Base-by-base conservation (phyloP, 192 early-diverging fungal species). In the Pilobolus umbonatus region DNA sequence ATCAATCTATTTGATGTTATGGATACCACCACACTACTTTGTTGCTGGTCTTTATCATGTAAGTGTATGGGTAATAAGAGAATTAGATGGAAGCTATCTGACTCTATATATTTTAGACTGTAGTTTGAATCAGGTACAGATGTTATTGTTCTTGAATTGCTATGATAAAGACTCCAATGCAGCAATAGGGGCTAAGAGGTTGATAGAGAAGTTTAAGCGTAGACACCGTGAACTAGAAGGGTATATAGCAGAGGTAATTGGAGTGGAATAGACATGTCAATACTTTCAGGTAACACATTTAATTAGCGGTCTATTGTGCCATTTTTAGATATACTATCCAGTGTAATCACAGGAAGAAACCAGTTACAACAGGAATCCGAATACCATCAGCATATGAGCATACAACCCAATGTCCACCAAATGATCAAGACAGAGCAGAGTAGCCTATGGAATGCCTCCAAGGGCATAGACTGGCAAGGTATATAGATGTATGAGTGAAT, bases 381-480 rank as follows among this genome's bases (percentile, higher is more conserved):
- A 28, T 28, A 49, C 5, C 47, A 49, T 7, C 47, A 12, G 2
- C 47, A 49, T 28, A 4, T 7, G 4, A 49, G 14, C 2, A 49
- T 28, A n/a, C 11, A 28, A 29, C 17, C 47, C 12, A 15, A 28
- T 38, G 10, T 38, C 9, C 25, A 49, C 9, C 11, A 38, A 54
- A 54, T 14, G 34, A 22, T 24, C 21, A 10, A 36, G 17, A 19
- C 1, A 54, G 35, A 11, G 19, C 31, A 4, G 21, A 54, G 22
- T 14, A 54, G 12, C 52, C 21, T 54, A 4, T 54, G 52, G 52
- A 22, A 22, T 15, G 52, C 52, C 15, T 54, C 52, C 4, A 34
- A 32, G 11, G 52, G 52, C 0, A 54, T 54, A 12, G 52, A 54
- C 24, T 54, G 52, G 52, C 52, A 54, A 54, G 52, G 52, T 54